Evolutionary conservation across 2,329 filamentous ascomycete species (phyloP), one percentile per base, ranked within the genome.

Genomic region (Chrysosporium keratinophilum): DNA sequence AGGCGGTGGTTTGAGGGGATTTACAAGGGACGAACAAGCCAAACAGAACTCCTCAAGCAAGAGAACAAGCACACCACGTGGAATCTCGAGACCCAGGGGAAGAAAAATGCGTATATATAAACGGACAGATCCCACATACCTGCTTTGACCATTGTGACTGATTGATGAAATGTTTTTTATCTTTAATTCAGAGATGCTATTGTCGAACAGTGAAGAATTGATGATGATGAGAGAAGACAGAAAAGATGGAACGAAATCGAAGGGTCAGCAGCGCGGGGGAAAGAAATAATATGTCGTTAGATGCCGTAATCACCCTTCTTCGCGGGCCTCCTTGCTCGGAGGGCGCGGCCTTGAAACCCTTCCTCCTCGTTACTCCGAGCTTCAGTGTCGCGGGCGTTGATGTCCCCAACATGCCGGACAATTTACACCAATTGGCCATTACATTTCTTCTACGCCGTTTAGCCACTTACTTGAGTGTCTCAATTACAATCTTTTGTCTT

Each of bases 111-210:
- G 7, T 28, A 35, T 20, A 42, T 34, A 60, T 54, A 54, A 51
- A 57, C n/a, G 42, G 57, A 28, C 52, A 49, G 49, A 20, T 49
- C 7, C 46, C 34, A 81, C 86, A 70, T 82, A 95, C 88, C 88
- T 78, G 91, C 90, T 82, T 95, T 96, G 80, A 96, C 90, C 90
- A 96, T 96, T 83, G 83, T 95, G 85, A 77, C 76, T 77, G 76
- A 77, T 74, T 69, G 63, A 67, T 37, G n/a, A n/a, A n/a, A 34
- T 48, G 11, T 39, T 37, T 34, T 35, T 34, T 12, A 44, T 39
- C 37, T n/a, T n/a, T n/a, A n/a, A n/a, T n/a, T n/a, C n/a, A n/a
- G n/a, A n/a, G n/a, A n/a, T n/a, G n/a, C n/a, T n/a, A n/a, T n/a
- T n/a, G n/a, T n/a, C n/a, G n/a, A n/a, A 11, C 17, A 37, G 37